Evolutionary conservation across 345 rosid genomes (phyloP).

Genomic region (Rhizophora apiculata): DNA sequence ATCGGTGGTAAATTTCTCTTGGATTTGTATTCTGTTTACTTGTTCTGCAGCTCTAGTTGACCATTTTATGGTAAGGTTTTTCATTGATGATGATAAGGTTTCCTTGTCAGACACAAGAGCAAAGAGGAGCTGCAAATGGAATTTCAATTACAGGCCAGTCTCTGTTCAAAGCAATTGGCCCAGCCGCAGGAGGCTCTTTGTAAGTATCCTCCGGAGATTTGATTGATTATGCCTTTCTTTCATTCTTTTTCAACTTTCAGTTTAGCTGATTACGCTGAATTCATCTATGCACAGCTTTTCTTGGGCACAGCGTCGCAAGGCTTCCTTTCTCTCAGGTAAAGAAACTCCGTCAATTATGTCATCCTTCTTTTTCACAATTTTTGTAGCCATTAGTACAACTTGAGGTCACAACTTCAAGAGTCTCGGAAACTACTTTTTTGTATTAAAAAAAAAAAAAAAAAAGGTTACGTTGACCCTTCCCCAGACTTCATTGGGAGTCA

Average conservation of each 20-base stretch:
- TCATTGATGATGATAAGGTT: neutral
- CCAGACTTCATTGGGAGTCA: no score
- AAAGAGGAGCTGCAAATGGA: constrained; percentile 57
- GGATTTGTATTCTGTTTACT: neutral
- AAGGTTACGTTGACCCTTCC: no score
- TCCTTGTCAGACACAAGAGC: constrained; percentile 36
- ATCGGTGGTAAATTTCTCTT: constrained; percentile 40
- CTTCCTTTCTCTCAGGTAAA: constrained; percentile 44
- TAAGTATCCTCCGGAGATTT: constrained; percentile 20
- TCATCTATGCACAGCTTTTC: constrained; percentile 39
- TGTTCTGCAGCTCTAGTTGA: neutral
- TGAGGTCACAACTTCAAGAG: no score
- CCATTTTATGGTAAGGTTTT: neutral
- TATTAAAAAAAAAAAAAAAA: no score
- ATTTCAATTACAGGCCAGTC: constrained; percentile 50
- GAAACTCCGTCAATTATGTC: no score
- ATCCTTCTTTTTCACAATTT: no score
- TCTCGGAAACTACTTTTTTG: no score
- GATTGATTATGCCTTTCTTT: neutral
- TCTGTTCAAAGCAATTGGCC: constrained; percentile 52
- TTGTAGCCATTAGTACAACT: no score
- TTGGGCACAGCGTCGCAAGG: constrained; percentile 47
- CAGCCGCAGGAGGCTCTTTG: constrained; percentile 51
- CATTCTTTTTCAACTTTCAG: no score
- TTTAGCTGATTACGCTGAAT: neutral